Conservation (phyloP, 108 stramenopile species). For the Hondaea fermentalgiana region DNA sequence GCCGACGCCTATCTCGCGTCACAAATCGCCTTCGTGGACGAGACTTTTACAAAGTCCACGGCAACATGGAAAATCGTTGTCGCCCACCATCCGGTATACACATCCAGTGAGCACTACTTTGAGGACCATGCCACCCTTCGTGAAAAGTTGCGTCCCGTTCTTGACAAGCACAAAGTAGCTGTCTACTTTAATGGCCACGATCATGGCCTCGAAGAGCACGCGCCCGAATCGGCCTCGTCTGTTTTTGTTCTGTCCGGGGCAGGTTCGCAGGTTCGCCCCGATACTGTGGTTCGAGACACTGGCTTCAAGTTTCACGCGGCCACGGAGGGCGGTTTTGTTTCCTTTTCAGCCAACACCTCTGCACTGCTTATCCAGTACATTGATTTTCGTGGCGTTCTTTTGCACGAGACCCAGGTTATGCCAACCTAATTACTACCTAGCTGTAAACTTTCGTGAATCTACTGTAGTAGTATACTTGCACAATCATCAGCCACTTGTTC, state of each 20-base stretch:
- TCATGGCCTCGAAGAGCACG: neutral
- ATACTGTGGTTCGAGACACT: neutral
- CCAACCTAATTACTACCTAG: too few species aligned
- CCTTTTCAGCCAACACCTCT: neutral
- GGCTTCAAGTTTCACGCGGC: neutral
- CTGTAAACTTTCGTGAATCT: too few species aligned
- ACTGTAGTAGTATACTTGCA: too few species aligned
- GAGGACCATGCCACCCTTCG: neutral
- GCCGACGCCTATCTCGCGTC: neutral
- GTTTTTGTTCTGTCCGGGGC: neutral
- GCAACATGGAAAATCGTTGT: neutral
- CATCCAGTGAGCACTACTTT: neutral
- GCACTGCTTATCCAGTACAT: neutral
- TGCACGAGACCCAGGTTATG: neutral
- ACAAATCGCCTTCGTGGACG: neutral
- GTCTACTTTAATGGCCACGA: conserved; percentile 8
- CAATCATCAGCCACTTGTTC: too few species aligned
- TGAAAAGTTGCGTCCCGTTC: neutral
- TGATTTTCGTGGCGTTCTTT: neutral
- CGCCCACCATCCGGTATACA: neutral
- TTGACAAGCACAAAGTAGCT: neutral
- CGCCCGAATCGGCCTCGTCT: neutral
- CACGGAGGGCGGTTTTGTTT: neutral
- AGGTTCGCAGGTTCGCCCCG: neutral
- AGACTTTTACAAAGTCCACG: neutral